phyloP scores from a whole-genome alignment of 2,329 filamentous ascomycete genomes.

The Cordyceps farinosa region DNA sequence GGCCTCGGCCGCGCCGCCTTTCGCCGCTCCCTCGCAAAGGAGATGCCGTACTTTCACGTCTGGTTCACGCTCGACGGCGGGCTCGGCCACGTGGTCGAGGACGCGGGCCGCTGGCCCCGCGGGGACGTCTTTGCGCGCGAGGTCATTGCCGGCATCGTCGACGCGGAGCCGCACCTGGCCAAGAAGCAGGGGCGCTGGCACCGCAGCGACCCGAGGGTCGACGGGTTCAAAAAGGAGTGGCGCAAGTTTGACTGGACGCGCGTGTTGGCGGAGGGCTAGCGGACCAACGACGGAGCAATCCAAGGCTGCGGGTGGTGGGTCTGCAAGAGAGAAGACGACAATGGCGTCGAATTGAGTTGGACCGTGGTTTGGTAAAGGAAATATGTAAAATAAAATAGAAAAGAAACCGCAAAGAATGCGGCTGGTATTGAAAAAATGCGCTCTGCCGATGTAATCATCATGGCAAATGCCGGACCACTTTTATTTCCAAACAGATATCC shows the following conservation, averaged over 20 bases:
- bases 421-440: background rate
- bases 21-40: slow-evolving; percentile 76
- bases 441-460: background rate
- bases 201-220: slow-evolving; percentile 64
- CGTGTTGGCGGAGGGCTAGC: slow-evolving; percentile 42
- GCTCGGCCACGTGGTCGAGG: slow-evolving; percentile 87
- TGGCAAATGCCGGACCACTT: background rate
- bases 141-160: slow-evolving; percentile 87
- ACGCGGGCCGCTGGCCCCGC: slow-evolving; percentile 77
- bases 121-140: slow-evolving; percentile 93
- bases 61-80: slow-evolving; percentile 95
- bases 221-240: slow-evolving; percentile 81
- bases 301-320: too few relatives aligned
- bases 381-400: too few relatives aligned
- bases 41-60: slow-evolving; percentile 97
- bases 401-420: background rate
- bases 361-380: too few relatives aligned
- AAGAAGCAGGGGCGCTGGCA: slow-evolving; percentile 89
- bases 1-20: slow-evolving; percentile 74
- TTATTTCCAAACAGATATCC: background rate
- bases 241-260: slow-evolving; percentile 86
- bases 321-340: background rate
- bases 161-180: slow-evolving; percentile 74
- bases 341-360: background rate
- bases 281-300: too few relatives aligned